Conservation (phyloP, 75 land plant genomes). For the Isoetes taiwanensis region DNA sequence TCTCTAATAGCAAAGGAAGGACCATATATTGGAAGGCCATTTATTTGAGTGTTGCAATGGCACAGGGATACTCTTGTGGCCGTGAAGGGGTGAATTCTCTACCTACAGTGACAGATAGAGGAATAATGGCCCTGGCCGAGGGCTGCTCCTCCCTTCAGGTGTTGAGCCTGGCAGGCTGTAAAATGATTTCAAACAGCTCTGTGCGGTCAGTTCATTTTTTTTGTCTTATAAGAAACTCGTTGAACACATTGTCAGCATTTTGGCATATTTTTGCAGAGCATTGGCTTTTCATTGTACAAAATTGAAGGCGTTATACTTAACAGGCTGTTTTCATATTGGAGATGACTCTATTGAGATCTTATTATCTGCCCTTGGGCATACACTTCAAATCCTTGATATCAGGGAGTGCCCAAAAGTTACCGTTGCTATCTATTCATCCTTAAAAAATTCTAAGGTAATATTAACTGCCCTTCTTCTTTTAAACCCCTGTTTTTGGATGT, state of each 20-base stretch:
- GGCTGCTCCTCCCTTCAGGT: constrained; percentile 24
- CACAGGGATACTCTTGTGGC: too few species aligned
- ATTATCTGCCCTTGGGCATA: constrained; percentile 6
- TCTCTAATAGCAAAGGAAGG: background rate
- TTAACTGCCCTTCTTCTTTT: too few species aligned
- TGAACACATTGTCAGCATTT: background rate
- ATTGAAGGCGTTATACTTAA: constrained; percentile 12
- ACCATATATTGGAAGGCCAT: background rate
- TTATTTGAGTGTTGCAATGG: background rate
- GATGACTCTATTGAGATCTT: constrained; percentile 5
- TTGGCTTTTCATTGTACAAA: constrained; percentile 15
- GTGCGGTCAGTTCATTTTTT: background rate
- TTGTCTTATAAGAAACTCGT: background rate
- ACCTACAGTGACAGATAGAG: constrained; percentile 17
- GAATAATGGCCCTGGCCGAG: constrained; percentile 21
- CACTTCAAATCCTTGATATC: constrained; percentile 12
- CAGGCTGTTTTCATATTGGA: constrained; percentile 5
- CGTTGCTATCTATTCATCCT: background rate
- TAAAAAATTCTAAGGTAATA: constrained; percentile 6
- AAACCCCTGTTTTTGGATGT: background rate
- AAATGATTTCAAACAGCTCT: background rate
- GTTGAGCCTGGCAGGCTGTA: constrained; percentile 25
- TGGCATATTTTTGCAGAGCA: constrained; percentile 2
- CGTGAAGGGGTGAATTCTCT: too few species aligned
- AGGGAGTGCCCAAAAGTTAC: constrained; percentile 14